Evolutionary conservation across 805 yeast species (phyloP), one percentile per base, ranked within the genome.

Genomic region (Tetrapisispora iriomotensis): DNA sequence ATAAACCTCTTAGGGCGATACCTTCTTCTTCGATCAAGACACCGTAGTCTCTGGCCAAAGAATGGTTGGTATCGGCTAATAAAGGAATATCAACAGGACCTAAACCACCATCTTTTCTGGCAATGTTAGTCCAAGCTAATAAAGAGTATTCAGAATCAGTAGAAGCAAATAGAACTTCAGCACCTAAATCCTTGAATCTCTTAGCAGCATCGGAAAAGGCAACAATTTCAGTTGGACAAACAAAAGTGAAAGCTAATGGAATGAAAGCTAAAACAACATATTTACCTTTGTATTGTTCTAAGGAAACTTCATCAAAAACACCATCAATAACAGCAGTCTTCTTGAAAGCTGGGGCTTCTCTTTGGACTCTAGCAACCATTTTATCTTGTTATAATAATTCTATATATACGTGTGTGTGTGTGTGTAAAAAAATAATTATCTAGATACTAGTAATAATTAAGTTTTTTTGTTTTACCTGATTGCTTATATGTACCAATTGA

Each of bases 221-320:
- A 68, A 92, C 80, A 74, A 92, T 88, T 75, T 92, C 97, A 54
- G 98, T 92, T 68, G 99, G 98, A 73, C 98, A 92, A 49, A 92
- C 97, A 56, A 92, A 92, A 45, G 99, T 92, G 88, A 92, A 92
- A 38, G 98, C 98, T 77, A 90, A 73, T 68, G 98, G 99, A 66
- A 92, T 82, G 74, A 92, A 92, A 48, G 94, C 97, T 60, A 92
- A 75, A 50, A 92, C 70, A 53, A 92, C 96, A 95, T 96, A 92
- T 71, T 92, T 85, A 62, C 98, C 98, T 73, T 81, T 81, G 84
- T 81, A 92, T 70, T 85, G 82, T 60, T 90, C 97, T 56, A 92
- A 79, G 45, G 94, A 74, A 56, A 92, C 75, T 61, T 92, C 96
- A 74, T 92, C 97, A 64, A 92, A 90, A 50, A 77, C 72, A 69